Evolutionary conservation across 345 rosid genomes (phyloP).

Genomic region (Bruguiera parviflora): DNA sequence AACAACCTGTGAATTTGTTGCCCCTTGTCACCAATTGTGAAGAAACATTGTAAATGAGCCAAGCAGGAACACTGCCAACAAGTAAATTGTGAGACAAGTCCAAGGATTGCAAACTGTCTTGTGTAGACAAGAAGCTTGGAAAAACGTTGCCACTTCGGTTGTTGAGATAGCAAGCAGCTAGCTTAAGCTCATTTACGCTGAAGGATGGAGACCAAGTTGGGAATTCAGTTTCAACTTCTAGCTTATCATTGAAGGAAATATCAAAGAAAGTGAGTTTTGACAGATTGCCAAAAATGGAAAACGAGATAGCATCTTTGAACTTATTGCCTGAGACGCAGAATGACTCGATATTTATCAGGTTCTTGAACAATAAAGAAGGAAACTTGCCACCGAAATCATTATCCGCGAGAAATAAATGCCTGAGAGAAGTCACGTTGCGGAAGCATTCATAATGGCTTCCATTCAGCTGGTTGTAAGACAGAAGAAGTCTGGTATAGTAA

Average conservation of each 20-base stretch:
- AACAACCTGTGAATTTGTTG: slow-evolving; percentile 17
- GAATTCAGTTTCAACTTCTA: slow-evolving; percentile 8
- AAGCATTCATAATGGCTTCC: slow-evolving; percentile 8
- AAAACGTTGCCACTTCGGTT: background rate
- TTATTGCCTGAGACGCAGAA: background rate
- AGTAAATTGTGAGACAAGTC: slow-evolving; percentile 12
- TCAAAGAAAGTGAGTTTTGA: slow-evolving; percentile 9
- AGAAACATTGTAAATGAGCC: slow-evolving; percentile 11
- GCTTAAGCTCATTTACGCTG: background rate
- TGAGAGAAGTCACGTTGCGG: slow-evolving; percentile 6
- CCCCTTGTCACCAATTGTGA: slow-evolving; percentile 13
- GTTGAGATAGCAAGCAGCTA: slow-evolving; percentile 15
- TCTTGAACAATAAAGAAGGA: slow-evolving; percentile 11
- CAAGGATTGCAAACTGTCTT: background rate
- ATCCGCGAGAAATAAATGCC: background rate
- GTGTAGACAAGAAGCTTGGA: slow-evolving; percentile 15
- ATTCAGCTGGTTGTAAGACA: slow-evolving; percentile 2
- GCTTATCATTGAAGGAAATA: background rate
- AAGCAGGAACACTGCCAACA: slow-evolving; percentile 8
- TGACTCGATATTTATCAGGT: slow-evolving; percentile 13
- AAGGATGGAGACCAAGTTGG: slow-evolving; percentile 14
- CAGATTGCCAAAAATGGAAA: slow-evolving; percentile 17
- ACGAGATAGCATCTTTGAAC: slow-evolving; percentile 1
- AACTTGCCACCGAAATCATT: background rate
- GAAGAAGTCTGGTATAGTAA: background rate